These are phyloP conservation scores for Metarhizium robertsii DNA, from an alignment of 2,329 filamentous ascomycete genomes.

Conservation along the genomic window DNA sequence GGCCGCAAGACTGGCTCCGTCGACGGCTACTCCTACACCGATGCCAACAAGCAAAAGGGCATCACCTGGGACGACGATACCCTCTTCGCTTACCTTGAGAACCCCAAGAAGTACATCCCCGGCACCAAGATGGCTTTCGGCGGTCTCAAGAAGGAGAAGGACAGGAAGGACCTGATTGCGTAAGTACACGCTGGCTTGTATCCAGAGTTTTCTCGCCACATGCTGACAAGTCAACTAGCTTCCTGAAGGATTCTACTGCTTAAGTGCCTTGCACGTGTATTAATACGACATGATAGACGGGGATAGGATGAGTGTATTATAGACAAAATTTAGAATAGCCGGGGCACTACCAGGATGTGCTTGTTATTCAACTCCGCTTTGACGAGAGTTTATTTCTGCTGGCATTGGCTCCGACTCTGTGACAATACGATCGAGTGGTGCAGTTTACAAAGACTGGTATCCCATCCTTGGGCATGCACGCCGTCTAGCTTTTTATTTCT, in stretches of 20 bases:
- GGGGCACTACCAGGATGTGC: slow-evolving; percentile 19
- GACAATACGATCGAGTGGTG: neutral
- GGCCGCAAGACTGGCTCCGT: slow-evolving; percentile 90
- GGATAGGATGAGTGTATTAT: slow-evolving; percentile 27
- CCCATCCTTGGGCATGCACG: too few relatives aligned
- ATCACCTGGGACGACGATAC: slow-evolving; percentile 79
- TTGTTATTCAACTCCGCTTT: slow-evolving; percentile 27
- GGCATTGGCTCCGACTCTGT: neutral
- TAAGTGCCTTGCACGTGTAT: slow-evolving; percentile 37
- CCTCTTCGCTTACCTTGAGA: slow-evolving; percentile 97
- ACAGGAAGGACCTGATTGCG: slow-evolving; percentile 98
- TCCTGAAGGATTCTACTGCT: slow-evolving; percentile 60
- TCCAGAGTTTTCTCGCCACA: neutral
- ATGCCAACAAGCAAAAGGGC: slow-evolving; percentile 98
- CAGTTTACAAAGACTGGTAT: too few relatives aligned
- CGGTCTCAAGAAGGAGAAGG: slow-evolving; percentile 99
- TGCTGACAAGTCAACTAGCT: slow-evolving; percentile 35
- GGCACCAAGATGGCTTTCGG: slow-evolving; percentile 99
- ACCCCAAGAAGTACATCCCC: slow-evolving; percentile 99
- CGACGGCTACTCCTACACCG: slow-evolving; percentile 92
- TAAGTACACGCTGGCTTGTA: slow-evolving; percentile 38
- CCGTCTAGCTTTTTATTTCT: too few relatives aligned
- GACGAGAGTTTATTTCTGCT: slow-evolving; percentile 7
- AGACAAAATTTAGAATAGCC: slow-evolving; percentile 22
- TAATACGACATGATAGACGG: slow-evolving; percentile 28